These are phyloP conservation scores for Gardenia jasminoides DNA, from an alignment of 257 asterid genomes.

Conservation along the genomic window DNA sequence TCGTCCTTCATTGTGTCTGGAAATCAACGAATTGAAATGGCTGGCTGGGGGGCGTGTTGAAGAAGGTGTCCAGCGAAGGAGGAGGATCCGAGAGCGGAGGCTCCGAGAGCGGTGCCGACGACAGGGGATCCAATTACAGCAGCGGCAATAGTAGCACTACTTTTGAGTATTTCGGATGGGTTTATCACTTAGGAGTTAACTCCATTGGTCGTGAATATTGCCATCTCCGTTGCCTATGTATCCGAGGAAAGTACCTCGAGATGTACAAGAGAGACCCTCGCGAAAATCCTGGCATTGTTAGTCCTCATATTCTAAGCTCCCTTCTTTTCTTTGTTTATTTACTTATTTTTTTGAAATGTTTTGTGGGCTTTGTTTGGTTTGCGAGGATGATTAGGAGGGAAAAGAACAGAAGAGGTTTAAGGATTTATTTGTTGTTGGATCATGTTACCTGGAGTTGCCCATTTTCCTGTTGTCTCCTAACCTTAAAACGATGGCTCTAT, in stretches of 20 bases:
- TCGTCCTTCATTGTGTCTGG: neutral
- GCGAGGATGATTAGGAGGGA: neutral
- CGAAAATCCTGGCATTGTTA: conserved; percentile 62
- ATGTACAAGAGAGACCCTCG: conserved; percentile 76
- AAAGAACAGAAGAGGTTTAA: neutral
- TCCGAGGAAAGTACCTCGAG: conserved; percentile 57
- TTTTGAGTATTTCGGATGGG: conserved; percentile 72
- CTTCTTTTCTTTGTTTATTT: neutral
- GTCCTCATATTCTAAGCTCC: conserved; percentile 16
- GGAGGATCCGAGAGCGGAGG: conserved; percentile 48
- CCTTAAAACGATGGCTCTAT: neutral
- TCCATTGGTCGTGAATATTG: conserved; percentile 73
- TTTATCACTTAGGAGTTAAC: conserved; percentile 70
- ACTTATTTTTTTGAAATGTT: neutral
- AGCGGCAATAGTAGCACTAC: conserved; percentile 26
- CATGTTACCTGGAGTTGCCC: neutral
- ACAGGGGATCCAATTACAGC: conserved; percentile 17
- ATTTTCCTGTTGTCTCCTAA: too few species aligned
- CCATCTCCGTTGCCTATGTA: conserved; percentile 56
- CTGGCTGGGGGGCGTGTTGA: conserved; percentile 5
- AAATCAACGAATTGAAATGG: neutral
- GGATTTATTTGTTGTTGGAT: neutral
- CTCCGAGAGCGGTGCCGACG: conserved; percentile 52
- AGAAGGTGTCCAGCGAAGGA: conserved; percentile 33
- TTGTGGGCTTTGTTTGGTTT: neutral